phyloP scores from a whole-genome alignment of 2,329 filamentous ascomycete genomes.

The Alternaria novae-zelandiae region DNA sequence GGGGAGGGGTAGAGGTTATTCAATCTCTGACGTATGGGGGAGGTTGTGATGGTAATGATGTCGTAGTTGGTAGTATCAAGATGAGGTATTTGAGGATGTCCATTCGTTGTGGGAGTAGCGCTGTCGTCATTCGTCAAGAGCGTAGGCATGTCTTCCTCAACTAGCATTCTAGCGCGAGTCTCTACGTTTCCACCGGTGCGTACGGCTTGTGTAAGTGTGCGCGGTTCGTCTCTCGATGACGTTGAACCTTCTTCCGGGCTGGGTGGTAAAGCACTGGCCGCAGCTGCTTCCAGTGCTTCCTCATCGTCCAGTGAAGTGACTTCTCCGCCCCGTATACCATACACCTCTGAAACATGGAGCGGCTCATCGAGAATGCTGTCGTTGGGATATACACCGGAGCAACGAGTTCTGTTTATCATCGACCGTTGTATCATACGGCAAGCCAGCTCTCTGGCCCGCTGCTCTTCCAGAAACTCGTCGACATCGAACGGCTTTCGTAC shows the following conservation, averaged over 20 bases:
- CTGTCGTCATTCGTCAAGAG: not conserved
- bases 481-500: not conserved
- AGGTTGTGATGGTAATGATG: not conserved
- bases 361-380: not conserved
- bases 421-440: not conserved
- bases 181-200: not conserved
- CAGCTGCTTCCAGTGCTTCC: not conserved
- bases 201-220: not conserved
- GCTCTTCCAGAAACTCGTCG: not conserved
- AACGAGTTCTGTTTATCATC: not conserved
- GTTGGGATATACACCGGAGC: fast-evolving
- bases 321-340: not conserved
- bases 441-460: not conserved
- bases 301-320: not conserved
- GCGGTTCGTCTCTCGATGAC: not conserved
- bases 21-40: not conserved
- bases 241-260: not conserved
- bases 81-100: not conserved
- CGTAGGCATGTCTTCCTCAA: not conserved
- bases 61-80: not conserved
- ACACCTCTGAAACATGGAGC: not conserved
- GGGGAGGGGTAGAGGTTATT: not conserved
- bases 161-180: not conserved
- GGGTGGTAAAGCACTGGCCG: not conserved
- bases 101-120: not conserved